Base-by-base conservation (phyloP, 2,329 filamentous ascomycete genomes). In the Rasamsonia emersonii region DNA sequence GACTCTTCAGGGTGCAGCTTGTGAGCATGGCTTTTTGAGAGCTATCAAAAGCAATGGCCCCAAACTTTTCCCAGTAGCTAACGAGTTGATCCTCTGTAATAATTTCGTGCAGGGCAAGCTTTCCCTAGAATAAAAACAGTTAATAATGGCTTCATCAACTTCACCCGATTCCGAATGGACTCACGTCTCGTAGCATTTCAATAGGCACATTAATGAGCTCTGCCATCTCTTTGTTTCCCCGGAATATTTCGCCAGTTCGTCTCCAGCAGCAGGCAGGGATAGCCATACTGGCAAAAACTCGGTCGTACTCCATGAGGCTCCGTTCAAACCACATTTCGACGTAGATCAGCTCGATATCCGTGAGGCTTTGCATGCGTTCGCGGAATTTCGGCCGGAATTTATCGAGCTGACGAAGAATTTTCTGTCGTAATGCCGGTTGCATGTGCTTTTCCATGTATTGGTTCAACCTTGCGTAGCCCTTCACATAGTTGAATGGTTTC, bases 291-390 rank as follows among this genome's bases (percentile, higher is more conserved):
- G 91, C 91, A 64, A 98, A 98, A 2, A 98, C 88, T 18, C 91
- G 85, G 52, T 98, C 91, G 50, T 96, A 96, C 54, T 96, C 91
- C 82, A 96, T 91, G 46, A 98, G 64, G 42, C 84, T 91, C 50
- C 82, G 78, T 59, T 98, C 91, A 53, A 98, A 96, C 89, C 91
- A 96, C 86, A 96, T 95, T 62, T 98, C 91, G 8, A 96, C 89
- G 37, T 88, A 77, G 17, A 96, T 80, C 16, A 98, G 75, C 59
- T 98, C 86, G 56, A 95, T 83, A 59, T 98, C 91, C 2, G 85
- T 95, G 52, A 96, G 67, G 19, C 73, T 79, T 44, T 96, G 86
- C 55, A 93, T 89, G 62, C 93, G 86, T 59, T 96, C 89, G 40
- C 91, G 75, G 52, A 98, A 98, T 53, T 93, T 94, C 10, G 91